phyloP scores from a whole-genome alignment of 2,329 filamentous ascomycete species.

The Passalora sequoiae region DNA sequence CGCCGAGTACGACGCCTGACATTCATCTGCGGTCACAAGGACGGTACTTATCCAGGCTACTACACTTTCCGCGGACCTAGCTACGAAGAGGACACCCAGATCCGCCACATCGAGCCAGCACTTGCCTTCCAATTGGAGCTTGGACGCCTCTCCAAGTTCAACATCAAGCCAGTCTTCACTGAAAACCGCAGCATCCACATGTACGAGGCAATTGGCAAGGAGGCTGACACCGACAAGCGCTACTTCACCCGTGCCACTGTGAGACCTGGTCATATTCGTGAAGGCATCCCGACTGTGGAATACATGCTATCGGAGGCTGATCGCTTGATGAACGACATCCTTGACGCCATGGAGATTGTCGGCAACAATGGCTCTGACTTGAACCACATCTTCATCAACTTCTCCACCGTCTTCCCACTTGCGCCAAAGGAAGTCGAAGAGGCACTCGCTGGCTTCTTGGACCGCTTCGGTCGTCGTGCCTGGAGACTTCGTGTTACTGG shows the following conservation, averaged over 20 bases:
- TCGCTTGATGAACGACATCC: constrained; percentile 92
- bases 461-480: constrained; percentile 88
- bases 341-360: constrained; percentile 95
- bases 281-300: constrained; percentile 97
- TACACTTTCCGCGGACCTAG: constrained; percentile 93
- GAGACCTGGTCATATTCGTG: constrained; percentile 84
- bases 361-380: constrained; percentile 99
- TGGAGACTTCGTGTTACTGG: constrained; percentile 96
- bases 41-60: constrained; percentile 93
- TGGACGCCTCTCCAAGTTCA: constrained; percentile 88
- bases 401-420: constrained; percentile 92
- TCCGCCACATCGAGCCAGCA: constrained; percentile 94
- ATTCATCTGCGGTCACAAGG: constrained; percentile 91
- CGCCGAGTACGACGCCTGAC: constrained; percentile 84
- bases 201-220: constrained; percentile 93
- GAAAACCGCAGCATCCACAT: constrained; percentile 99
- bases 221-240: constrained; percentile 90
- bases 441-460: constrained; percentile 88
- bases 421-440: constrained; percentile 85
- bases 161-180: constrained; percentile 96
- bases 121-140: constrained; percentile 98
- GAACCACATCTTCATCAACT: constrained; percentile 99
- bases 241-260: constrained; percentile 98
- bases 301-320: constrained; percentile 98
- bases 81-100: constrained; percentile 88